These are phyloP conservation scores for Oryza meyeriana DNA, from an alignment of 176 grass and related monocot species.

Conservation along the genomic window DNA sequence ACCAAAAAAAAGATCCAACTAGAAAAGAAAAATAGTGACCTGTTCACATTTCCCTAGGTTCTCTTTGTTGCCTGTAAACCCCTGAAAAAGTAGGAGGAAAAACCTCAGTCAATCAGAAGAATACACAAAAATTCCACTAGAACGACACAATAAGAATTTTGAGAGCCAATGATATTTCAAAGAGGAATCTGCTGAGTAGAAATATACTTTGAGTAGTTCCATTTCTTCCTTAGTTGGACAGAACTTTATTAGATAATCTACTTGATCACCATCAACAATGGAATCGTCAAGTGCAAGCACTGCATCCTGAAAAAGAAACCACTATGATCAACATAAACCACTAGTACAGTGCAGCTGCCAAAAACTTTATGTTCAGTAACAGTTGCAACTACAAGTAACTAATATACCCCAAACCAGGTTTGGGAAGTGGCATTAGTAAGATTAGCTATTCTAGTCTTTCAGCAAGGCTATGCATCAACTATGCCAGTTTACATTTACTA, in stretches of 20 bases:
- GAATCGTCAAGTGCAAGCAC: slow-evolving; percentile 85
- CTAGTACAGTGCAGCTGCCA: neutral
- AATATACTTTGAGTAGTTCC: slow-evolving; percentile 77
- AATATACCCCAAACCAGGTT: slow-evolving; percentile 7
- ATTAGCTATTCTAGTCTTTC: slow-evolving; percentile 4
- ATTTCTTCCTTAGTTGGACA: slow-evolving; percentile 97
- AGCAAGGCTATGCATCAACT: neutral
- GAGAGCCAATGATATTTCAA: slow-evolving; percentile 34
- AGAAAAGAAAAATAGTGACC: slow-evolving; percentile 47
- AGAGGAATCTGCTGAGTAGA: slow-evolving; percentile 5
- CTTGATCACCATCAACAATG: slow-evolving; percentile 79
- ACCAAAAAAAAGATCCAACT: neutral
- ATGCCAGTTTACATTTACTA: neutral
- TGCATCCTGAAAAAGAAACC: slow-evolving; percentile 49
- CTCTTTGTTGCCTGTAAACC: slow-evolving; percentile 68
- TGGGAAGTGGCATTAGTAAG: neutral
- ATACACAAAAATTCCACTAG: neutral
- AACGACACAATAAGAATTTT: neutral
- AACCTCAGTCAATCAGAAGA: neutral
- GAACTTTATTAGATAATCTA: slow-evolving; percentile 91
- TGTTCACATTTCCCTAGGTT: slow-evolving; percentile 93
- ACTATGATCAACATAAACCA: slow-evolving; percentile 4
- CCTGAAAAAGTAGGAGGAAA: slow-evolving; percentile 45
- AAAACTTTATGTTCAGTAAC: slow-evolving; percentile 5
- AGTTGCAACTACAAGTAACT: slow-evolving; percentile 7